phyloP scores from a whole-genome alignment of 257 asterid genomes.

The Solanum sejunctum region DNA sequence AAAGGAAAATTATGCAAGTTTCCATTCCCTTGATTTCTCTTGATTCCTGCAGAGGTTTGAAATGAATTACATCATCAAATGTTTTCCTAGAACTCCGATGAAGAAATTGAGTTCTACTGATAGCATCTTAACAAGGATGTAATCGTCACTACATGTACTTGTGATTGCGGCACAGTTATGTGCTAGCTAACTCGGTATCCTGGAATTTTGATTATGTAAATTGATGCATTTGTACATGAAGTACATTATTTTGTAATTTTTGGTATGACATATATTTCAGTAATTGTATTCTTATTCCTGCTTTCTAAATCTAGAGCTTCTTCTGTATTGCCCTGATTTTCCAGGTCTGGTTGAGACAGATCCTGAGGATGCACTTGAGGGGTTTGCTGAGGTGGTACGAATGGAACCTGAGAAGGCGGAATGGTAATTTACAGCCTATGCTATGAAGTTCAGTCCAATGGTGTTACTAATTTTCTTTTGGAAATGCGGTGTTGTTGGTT shows the following conservation, averaged over 20 bases:
- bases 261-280: neutral
- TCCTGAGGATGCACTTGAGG: constrained; percentile 87
- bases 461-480: neutral
- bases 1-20: neutral
- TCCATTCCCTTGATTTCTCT: neutral
- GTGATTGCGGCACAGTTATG: neutral
- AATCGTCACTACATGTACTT: neutral
- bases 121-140: neutral
- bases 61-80: neutral
- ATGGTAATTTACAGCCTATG: constrained; percentile 32
- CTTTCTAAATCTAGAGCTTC: neutral
- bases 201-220: neutral
- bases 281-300: neutral
- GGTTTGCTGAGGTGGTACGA: constrained; percentile 72
- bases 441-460: neutral
- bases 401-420: constrained; percentile 97
- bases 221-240: neutral
- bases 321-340: neutral
- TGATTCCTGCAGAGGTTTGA: neutral
- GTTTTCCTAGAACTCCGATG: neutral
- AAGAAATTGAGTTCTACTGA: neutral
- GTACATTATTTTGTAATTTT: neutral
- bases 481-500: neutral
- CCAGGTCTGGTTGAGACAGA: constrained; percentile 80
- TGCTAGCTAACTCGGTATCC: neutral